Evolutionary conservation across 768 basidiomycete species (phyloP).

Genomic region (Thelephora ganbajun): DNA sequence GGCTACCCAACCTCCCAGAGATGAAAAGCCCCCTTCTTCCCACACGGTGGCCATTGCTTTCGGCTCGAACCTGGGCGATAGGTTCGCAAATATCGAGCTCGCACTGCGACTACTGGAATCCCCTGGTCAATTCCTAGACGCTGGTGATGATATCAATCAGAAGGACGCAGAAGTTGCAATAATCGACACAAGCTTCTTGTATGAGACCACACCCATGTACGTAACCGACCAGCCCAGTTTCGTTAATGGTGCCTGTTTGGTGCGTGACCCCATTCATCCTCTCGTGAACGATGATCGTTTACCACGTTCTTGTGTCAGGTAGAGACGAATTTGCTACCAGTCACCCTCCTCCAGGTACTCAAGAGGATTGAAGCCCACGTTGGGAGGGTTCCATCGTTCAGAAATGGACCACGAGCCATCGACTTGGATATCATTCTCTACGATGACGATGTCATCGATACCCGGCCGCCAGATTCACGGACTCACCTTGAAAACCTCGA

Average conservation of each 20-base stretch:
- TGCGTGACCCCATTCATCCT: constrained; percentile 24
- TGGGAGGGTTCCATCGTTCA: constrained; percentile 65
- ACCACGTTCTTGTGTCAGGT: constrained; percentile 32
- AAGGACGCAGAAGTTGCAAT: constrained; percentile 18
- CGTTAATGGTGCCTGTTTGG: constrained; percentile 84
- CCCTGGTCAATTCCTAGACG: constrained; percentile 12
- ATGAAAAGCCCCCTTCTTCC: background rate
- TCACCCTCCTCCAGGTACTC: constrained; percentile 40
- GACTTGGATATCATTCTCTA: constrained; percentile 85
- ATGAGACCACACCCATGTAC: constrained; percentile 94
- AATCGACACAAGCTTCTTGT: constrained; percentile 76
- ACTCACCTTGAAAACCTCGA: constrained; percentile 35
- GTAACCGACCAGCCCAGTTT: constrained; percentile 81
- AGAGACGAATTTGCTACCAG: constrained; percentile 54
- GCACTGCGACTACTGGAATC: constrained; percentile 62
- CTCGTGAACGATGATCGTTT: background rate
- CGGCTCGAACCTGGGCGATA: constrained; percentile 85
- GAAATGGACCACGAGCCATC: constrained; percentile 80
- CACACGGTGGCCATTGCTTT: constrained; percentile 57
- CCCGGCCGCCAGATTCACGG: constrained; percentile 27
- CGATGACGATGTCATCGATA: constrained; percentile 45
- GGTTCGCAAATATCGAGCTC: constrained; percentile 66
- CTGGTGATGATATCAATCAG: constrained; percentile 6
- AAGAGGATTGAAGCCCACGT: constrained; percentile 64
- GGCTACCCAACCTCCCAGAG: background rate